These are phyloP conservation scores for Trichosporon ovoides DNA, from an alignment of 1,284 basidiomycete genomes.

Conservation along the genomic window DNA sequence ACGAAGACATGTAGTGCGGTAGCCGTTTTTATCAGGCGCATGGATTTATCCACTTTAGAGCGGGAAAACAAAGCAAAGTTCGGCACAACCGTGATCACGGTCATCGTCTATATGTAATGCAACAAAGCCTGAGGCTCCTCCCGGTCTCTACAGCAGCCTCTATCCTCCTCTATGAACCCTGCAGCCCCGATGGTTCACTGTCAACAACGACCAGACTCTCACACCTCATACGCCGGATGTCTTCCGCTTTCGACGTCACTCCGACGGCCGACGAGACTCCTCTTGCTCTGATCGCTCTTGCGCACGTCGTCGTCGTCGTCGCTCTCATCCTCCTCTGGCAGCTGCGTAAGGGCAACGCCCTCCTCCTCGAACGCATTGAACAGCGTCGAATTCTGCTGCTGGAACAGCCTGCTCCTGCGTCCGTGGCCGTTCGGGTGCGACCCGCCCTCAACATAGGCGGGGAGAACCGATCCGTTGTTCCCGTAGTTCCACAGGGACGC, in stretches of 20 bases:
- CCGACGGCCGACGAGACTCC: constrained; percentile 13
- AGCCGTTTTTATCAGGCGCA: neutral
- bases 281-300: constrained; percentile 6
- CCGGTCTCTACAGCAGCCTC: neutral
- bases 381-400: constrained; percentile 53
- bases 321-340: constrained; percentile 46
- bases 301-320: constrained; percentile 29
- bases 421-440: constrained; percentile 49
- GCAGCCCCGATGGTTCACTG: neutral
- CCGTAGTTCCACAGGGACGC: constrained; percentile 36
- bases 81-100: neutral
- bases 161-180: neutral
- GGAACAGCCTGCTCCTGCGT: constrained; percentile 57
- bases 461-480: constrained; percentile 32
- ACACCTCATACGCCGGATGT: constrained; percentile 35
- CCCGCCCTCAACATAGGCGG: constrained; percentile 40
- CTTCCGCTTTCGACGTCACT: constrained; percentile 30
- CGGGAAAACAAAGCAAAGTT: neutral
- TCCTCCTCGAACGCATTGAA: constrained; percentile 48
- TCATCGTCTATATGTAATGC: neutral
- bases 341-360: constrained; percentile 42
- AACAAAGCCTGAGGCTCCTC: neutral
- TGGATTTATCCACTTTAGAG: neutral
- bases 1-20: constrained; percentile 46
- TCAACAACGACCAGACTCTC: neutral